A percentile compares a stretch with the other conserved stretches of the same genome.
phyloP scores from a whole-genome alignment of 257 asterid genomes.

The Thymus quinquecostatus region DNA sequence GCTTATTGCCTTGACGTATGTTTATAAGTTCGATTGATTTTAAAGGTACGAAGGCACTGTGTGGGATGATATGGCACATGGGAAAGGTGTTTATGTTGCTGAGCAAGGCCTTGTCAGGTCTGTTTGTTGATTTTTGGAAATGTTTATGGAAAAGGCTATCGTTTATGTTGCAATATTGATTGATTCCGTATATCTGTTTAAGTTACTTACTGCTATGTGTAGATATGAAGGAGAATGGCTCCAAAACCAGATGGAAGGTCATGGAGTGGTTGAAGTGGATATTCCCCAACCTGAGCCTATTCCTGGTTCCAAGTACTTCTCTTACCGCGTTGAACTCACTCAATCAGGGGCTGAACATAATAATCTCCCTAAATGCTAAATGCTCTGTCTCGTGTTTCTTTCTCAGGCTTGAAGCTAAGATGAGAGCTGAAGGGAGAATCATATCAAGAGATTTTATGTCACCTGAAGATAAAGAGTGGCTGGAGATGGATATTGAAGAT shows the following conservation, averaged over 20 bases:
- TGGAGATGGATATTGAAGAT: slow-evolving; percentile 97
- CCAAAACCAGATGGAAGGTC: slow-evolving; percentile 95
- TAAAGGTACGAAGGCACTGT: slow-evolving; percentile 98
- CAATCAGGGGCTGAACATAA: slow-evolving; percentile 15
- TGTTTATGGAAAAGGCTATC: slow-evolving; percentile 8
- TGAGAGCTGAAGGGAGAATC: slow-evolving; percentile 88
- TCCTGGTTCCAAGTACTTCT: slow-evolving; percentile 89
- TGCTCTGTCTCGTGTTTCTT: slow-evolving; percentile 26
- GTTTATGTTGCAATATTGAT: slow-evolving; percentile 12
- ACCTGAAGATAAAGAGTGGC: slow-evolving; percentile 95
- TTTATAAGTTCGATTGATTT: slow-evolving; percentile 23
- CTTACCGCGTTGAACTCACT: slow-evolving; percentile 19
- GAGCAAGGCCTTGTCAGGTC: slow-evolving; percentile 95
- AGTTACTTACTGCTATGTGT: slow-evolving; percentile 27
- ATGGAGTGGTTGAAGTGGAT: slow-evolving; percentile 98
- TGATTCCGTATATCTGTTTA: slow-evolving; percentile 8
- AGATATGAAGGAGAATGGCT: slow-evolving; percentile 99
- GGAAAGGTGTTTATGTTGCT: slow-evolving; percentile 88
- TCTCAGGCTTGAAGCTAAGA: slow-evolving; percentile 84
- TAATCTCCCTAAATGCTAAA: slow-evolving; percentile 16
- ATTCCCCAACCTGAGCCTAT: slow-evolving; percentile 79
- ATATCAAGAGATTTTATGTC: slow-evolving; percentile 87
- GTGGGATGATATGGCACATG: slow-evolving; percentile 99
- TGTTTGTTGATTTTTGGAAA: slow-evolving; percentile 21
- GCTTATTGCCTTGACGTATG: slow-evolving; percentile 7